Evolutionary conservation across 805 yeast species (phyloP).

Genomic region (Vanderwaltozyma tropicalis): DNA sequence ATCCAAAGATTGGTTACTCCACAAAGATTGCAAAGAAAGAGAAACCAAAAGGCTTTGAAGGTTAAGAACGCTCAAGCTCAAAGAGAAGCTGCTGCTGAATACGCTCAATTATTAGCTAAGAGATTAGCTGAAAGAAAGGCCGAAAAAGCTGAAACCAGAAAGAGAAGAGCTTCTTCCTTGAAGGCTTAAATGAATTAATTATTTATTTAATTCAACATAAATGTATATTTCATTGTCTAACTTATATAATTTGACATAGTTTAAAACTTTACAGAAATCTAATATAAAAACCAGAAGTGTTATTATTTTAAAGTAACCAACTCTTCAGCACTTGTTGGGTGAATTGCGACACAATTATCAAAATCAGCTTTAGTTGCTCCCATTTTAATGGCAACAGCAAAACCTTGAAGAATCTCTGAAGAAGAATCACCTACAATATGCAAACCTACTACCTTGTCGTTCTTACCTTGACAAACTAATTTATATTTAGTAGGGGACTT

Average conservation of each 20-base stretch:
- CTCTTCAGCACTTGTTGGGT: constrained; percentile 98
- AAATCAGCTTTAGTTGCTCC: constrained; percentile 97
- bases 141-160: constrained; percentile 95
- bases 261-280: constrained; percentile 2
- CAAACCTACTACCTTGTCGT: constrained; percentile 91
- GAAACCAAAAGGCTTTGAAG: constrained; percentile 89
- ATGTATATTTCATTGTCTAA: constrained; percentile 6
- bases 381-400: constrained; percentile 97
- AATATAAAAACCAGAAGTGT: too few species aligned
- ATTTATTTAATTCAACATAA: constrained; percentile 5
- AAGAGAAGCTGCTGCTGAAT: constrained; percentile 99
- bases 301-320: constrained; percentile 54
- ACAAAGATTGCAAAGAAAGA: constrained; percentile 98
- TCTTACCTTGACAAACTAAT: constrained; percentile 62
- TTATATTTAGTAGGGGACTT: constrained; percentile 87
- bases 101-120: constrained; percentile 96
- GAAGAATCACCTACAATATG: constrained; percentile 88
- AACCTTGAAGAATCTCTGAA: constrained; percentile 93
- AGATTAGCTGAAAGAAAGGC: constrained; percentile 98
- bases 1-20: constrained; percentile 99
- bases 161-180: constrained; percentile 99
- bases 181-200: constrained; percentile 55
- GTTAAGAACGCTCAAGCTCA: constrained; percentile 95
- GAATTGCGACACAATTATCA: constrained; percentile 94
- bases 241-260: constrained; percentile 3